Evolutionary conservation across 1,284 basidiomycete species (phyloP).

Genomic region (Cryptococcus sp.): DNA sequence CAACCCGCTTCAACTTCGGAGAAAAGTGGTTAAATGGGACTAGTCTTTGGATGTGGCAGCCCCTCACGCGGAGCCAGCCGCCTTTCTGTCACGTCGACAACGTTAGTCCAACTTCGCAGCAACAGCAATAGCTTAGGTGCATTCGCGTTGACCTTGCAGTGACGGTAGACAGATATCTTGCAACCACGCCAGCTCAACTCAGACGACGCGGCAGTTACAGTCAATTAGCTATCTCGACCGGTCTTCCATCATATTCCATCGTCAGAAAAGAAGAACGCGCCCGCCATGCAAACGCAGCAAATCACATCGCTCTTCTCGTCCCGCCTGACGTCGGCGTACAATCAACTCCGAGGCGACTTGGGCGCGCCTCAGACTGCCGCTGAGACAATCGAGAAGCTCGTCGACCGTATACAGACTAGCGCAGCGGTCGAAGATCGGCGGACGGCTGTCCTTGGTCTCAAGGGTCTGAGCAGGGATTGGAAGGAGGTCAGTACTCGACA

Average conservation of each 20-base stretch:
- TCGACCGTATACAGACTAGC: conserved; percentile 81
- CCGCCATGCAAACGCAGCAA: conserved; percentile 21
- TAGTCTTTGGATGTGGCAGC: no score
- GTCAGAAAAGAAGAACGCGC: background rate
- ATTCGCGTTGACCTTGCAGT: no score
- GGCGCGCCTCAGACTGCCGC: conserved; percentile 69
- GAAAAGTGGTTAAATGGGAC: no score
- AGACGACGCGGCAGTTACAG: no score
- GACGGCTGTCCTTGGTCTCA: conserved; percentile 86
- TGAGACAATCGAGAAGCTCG: conserved; percentile 82
- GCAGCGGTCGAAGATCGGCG: conserved; percentile 85
- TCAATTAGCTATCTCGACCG: background rate
- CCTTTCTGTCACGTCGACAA: no score
- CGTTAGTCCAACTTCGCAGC: no score
- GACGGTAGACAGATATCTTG: no score
- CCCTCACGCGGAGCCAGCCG: no score
- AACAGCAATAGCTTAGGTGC: no score
- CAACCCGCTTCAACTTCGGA: no score
- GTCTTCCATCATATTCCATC: background rate
- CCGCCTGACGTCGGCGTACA: conserved; percentile 50
- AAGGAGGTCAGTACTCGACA: conserved; percentile 58
- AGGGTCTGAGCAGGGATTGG: conserved; percentile 88
- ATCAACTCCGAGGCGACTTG: conserved; percentile 50
- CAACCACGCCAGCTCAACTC: no score
- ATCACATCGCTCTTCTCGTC: conserved; percentile 46